Evolutionary conservation across 495 filamentous ascomycete species (phyloP).

Genomic region (Trypethelium eluteriae): DNA sequence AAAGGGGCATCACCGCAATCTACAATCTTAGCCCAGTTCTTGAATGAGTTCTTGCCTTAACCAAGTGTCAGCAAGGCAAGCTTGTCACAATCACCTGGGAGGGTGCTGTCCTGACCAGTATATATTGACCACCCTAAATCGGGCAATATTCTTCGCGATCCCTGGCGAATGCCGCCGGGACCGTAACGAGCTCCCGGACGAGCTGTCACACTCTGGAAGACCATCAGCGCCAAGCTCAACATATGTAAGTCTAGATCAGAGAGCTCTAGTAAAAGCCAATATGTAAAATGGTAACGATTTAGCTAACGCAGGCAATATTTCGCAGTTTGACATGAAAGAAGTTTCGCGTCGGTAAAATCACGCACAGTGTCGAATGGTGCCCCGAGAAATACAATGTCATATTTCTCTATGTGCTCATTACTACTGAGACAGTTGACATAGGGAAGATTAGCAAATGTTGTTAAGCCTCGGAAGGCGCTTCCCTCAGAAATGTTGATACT

Average conservation of each 20-base stretch:
- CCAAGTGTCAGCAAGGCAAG: not conserved
- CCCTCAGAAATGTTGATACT: not conserved
- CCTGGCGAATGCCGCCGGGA: slow-evolving; percentile 43
- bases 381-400: slow-evolving; percentile 79
- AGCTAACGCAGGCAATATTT: not conserved
- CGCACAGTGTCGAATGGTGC: slow-evolving; percentile 49
- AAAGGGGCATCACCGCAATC: slow-evolving; percentile 49
- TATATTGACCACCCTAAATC: slow-evolving; percentile 38
- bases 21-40: slow-evolving; percentile 43
- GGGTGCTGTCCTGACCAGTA: slow-evolving; percentile 27
- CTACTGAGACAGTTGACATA: slow-evolving; percentile 40
- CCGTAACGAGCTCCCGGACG: slow-evolving; percentile 47
- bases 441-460: slow-evolving; percentile 44
- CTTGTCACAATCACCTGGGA: not conserved
- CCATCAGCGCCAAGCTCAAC: not conserved
- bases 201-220: slow-evolving; percentile 37
- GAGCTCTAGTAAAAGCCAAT: not conserved
- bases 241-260: not conserved
- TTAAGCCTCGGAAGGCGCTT: slow-evolving; percentile 39
- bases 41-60: slow-evolving; percentile 38
- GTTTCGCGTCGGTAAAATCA: not conserved
- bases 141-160: slow-evolving; percentile 38
- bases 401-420: slow-evolving; percentile 43
- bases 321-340: not conserved
- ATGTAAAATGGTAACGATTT: too few species aligned